Percentiles rank a stretch among this genome's conserved stretches.
Evolutionary conservation across 345 rosid species (phyloP).

Genomic region (Geranium brycei): DNA sequence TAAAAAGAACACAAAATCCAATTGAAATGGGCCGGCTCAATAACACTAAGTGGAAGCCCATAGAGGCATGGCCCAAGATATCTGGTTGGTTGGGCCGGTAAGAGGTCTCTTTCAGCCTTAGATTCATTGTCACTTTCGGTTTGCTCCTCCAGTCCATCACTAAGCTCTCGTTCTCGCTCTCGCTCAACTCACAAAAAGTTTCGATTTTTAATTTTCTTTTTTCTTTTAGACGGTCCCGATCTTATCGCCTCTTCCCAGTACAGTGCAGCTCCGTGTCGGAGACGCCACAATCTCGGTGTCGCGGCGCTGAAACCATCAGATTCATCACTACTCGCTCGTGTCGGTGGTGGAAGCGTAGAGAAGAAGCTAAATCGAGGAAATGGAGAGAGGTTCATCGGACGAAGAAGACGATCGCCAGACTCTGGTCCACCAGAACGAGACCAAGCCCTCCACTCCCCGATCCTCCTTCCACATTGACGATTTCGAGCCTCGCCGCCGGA

Average conservation of each 20-base stretch:
- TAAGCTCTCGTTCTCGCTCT: no score
- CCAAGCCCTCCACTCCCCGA: slow-evolving; percentile 17
- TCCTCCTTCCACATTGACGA: slow-evolving; percentile 31
- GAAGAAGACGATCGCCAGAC: slow-evolving; percentile 60
- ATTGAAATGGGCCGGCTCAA: no score
- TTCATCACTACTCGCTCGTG: background rate
- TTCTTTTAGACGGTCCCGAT: background rate
- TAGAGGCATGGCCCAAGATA: no score
- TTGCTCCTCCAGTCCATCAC: no score
- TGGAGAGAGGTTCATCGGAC: slow-evolving; percentile 58
- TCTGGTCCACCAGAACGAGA: slow-evolving; percentile 49
- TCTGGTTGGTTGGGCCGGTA: background rate
- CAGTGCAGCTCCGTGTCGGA: background rate
- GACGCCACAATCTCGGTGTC: background rate
- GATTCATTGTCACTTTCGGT: no score
- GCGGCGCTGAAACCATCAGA: background rate
- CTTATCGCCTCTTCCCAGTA: background rate
- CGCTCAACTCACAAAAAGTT: no score
- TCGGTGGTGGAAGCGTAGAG: background rate
- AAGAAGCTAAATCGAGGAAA: slow-evolving; percentile 6
- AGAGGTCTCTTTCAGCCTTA: background rate
- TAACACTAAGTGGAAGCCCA: no score
- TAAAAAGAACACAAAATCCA: no score
- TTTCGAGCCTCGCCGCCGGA: slow-evolving; percentile 15
- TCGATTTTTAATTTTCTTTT: no score